These are phyloP conservation scores for Eutrema salsugineum DNA, from an alignment of 441 rosid genomes.

Conservation along the genomic window DNA sequence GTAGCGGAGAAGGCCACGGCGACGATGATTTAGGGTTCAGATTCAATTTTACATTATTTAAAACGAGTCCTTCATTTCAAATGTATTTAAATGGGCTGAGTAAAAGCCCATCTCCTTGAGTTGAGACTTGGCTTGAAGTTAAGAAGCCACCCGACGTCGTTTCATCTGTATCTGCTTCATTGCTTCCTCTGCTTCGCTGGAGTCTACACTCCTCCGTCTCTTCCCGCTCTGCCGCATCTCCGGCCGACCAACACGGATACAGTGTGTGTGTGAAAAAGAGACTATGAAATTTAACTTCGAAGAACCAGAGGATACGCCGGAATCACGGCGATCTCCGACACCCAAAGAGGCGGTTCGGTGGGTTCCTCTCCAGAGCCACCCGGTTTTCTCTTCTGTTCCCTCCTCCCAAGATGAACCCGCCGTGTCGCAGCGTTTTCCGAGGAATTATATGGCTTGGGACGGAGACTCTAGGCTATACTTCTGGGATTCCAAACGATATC, in stretches of 20 bases:
- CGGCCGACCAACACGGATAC: conserved; percentile 19
- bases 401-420: conserved; percentile 22
- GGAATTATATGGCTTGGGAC: conserved; percentile 77
- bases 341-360: conserved; percentile 58
- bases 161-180: not conserved
- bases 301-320: conserved; percentile 30
- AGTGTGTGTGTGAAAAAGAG: not conserved
- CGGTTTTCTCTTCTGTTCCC: conserved; percentile 46
- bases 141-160: not conserved
- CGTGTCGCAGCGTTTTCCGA: conserved; percentile 34
- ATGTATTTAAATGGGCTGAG: not conserved
- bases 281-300: conserved; percentile 67
- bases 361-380: conserved; percentile 76
- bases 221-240: conserved; percentile 26
- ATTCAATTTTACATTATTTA: not conserved
- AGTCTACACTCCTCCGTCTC: not conserved
- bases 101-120: not conserved
- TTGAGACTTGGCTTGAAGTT: not conserved
- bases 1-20: conserved; percentile 22
- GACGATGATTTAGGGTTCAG: conserved; percentile 25
- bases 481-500: conserved; percentile 55
- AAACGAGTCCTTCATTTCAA: not conserved
- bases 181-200: not conserved
- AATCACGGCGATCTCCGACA: conserved; percentile 40
- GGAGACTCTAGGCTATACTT: conserved; percentile 73